These are phyloP conservation scores for Lasiodiplodia sp. DNA, from an alignment of 2,329 filamentous ascomycete genomes.

Conservation along the genomic window DNA sequence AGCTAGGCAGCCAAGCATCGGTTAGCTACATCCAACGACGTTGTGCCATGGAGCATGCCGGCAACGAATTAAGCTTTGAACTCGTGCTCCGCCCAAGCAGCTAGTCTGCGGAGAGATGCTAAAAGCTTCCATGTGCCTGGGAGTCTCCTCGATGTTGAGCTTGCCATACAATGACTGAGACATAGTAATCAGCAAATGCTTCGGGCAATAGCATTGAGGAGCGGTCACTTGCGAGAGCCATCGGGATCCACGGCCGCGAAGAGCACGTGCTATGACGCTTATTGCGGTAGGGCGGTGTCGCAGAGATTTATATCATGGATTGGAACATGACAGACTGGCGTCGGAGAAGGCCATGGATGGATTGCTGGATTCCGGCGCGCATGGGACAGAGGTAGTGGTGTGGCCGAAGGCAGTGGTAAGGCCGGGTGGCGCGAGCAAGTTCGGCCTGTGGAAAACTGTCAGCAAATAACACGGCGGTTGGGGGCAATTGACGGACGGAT, in stretches of 20 bases:
- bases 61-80: constrained; percentile 9
- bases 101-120: constrained; percentile 8
- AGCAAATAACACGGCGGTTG: background rate
- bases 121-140: background rate
- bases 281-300: constrained; percentile 33
- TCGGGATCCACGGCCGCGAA: constrained; percentile 8
- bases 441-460: background rate
- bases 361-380: constrained; percentile 33
- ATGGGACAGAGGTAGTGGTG: constrained; percentile 31
- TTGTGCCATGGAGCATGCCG: background rate
- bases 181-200: background rate
- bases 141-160: background rate
- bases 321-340: constrained; percentile 22
- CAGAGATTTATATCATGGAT: constrained; percentile 35
- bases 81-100: constrained; percentile 1
- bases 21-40: background rate
- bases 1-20: no score
- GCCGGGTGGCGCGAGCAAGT: background rate
- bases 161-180: constrained; percentile 16
- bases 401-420: background rate
- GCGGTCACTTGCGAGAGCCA: constrained; percentile 2
- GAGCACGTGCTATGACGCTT: constrained; percentile 14
- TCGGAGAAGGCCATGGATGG: constrained; percentile 28
- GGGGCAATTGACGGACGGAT: background rate
- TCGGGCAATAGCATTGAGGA: background rate